phyloP scores from a whole-genome alignment of 208 protist genomes.

The Trichomonas vaginalis region DNA sequence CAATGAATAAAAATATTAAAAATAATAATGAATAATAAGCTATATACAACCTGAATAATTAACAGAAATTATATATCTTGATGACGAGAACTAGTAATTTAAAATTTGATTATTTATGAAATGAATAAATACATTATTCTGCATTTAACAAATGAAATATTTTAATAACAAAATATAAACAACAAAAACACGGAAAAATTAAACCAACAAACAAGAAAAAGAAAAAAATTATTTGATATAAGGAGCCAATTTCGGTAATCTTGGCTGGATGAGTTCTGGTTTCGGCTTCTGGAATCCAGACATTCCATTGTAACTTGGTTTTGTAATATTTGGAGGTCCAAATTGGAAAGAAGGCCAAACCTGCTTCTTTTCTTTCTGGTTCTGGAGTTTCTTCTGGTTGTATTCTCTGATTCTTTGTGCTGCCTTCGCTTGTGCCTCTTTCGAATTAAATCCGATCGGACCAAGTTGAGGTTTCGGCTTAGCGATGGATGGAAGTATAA shows the following conservation, averaged over 20 bases:
- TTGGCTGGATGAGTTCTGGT: background rate
- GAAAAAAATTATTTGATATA: background rate
- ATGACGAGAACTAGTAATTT: too few species aligned
- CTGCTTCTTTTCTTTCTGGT: background rate
- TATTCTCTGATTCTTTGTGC: conserved; percentile 11
- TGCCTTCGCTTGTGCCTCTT: background rate
- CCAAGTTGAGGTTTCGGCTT: background rate
- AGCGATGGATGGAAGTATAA: background rate
- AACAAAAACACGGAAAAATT: too few species aligned
- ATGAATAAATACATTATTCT: background rate
- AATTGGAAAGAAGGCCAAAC: background rate
- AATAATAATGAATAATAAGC: too few species aligned
- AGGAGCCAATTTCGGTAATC: background rate
- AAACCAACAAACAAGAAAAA: too few species aligned
- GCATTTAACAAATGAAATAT: background rate
- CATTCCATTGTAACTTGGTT: background rate
- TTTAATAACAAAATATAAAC: background rate
- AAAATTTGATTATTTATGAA: background rate
- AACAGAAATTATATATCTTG: too few species aligned
- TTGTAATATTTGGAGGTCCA: background rate
- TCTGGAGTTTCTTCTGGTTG: background rate
- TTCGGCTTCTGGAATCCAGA: background rate
- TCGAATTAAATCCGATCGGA: background rate
- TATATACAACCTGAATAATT: too few species aligned
- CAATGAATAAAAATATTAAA: too few species aligned